Evolutionary conservation across 2,329 filamentous ascomycete genomes (phyloP), one percentile per base, ranked within the genome.

Genomic region (Beauveria pseudobassiana): DNA sequence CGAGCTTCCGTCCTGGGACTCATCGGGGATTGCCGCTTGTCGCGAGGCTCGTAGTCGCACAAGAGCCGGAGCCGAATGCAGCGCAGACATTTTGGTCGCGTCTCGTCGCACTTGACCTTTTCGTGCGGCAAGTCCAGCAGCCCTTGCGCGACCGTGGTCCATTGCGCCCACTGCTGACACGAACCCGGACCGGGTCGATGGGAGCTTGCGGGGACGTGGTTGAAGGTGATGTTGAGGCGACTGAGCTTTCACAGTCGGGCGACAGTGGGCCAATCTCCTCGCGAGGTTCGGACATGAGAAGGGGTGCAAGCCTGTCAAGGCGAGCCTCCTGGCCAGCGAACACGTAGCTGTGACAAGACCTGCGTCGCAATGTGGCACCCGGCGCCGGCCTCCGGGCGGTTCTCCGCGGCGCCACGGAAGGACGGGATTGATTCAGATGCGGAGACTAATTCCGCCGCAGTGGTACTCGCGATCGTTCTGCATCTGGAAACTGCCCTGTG

Each of bases 71-170:
- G 59, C 14, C 70, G 67, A 2, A 65, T 60, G 59, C 70, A 72
- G 34, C 70, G 67, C 40, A 64, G 59, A 51, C 70, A 73, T 24
- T 66, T 65, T 0, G 70, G 71, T 16, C 65, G 63, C 53, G 57
- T 63, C 59, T 73, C 71, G 53, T 73, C 71, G 53, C 70, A 73
- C 40, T 72, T 73, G 40, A 72, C 70, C 61, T 72, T 72, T 71
- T 72, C 5, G 66, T 65, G 50, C 71, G 68, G 52, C 70, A 72
- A 0, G 71, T 72, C 66, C 69, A 69, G 46, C 64, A 72, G 51
- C 68, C 68, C 8, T 64, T 64, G 22, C 67, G 66, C 7, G 68
- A 69, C 9, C 67, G 63, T 3, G 60, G 60, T 20, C 53, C 60
- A 12, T 62, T 62, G 8, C 60, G 60, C 38, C 60, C 60, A 5